Evolutionary conservation across 2,329 filamentous ascomycete genomes (phyloP).

Genomic region (Aspergillus hiratsukae): DNA sequence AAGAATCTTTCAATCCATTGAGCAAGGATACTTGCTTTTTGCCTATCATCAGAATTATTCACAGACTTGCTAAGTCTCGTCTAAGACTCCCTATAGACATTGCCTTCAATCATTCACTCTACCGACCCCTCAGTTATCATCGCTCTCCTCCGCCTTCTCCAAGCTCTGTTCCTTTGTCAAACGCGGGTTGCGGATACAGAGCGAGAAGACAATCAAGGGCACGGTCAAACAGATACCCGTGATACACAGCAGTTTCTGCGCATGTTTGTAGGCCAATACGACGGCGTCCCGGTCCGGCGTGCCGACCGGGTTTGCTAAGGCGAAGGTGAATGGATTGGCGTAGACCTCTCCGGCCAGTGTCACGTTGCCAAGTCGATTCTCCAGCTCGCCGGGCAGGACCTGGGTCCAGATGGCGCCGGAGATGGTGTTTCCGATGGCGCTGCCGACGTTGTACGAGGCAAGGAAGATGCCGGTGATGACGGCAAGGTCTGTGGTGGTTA

Average conservation of each 20-base stretch:
- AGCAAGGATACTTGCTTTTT: background rate
- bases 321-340: slow-evolving; percentile 39
- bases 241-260: slow-evolving; percentile 48
- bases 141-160: background rate
- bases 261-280: slow-evolving; percentile 43
- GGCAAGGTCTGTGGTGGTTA: slow-evolving; percentile 47
- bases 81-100: background rate
- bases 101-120: background rate
- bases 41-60: background rate
- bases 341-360: slow-evolving; percentile 40
- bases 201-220: slow-evolving; percentile 44
- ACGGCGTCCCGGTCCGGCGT: slow-evolving; percentile 42
- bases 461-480: slow-evolving; percentile 62
- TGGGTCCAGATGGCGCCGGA: slow-evolving; percentile 62
- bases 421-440: slow-evolving; percentile 56
- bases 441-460: slow-evolving; percentile 60
- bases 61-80: background rate
- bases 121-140: background rate
- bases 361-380: slow-evolving; percentile 33
- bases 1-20: background rate
- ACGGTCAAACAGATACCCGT: slow-evolving; percentile 48
- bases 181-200: slow-evolving; percentile 44
- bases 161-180: slow-evolving; percentile 42
- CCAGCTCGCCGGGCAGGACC: slow-evolving; percentile 47
- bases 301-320: slow-evolving; percentile 38